Base-by-base conservation (phyloP, 2,329 filamentous ascomycete genomes). In the Stagonosporopsis cucurbitacearum region DNA sequence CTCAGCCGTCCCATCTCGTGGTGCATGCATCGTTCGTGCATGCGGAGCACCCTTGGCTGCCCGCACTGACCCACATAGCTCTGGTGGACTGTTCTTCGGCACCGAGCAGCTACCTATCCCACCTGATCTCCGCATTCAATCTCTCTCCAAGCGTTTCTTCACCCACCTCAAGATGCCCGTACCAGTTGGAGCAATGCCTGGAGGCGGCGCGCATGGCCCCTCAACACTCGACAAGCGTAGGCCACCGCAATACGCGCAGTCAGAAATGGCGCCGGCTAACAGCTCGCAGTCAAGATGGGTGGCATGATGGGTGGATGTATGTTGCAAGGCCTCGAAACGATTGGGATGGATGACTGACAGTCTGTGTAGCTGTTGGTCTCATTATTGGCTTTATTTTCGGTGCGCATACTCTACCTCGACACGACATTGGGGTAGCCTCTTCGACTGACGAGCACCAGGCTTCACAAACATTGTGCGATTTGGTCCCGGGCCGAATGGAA, bases 321-420 rank as follows among this genome's bases (percentile, higher is more conserved):
- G 92, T 86, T 48, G 54, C 41, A 37, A 59, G 51, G 26, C 43
- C 39, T 12, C 20, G 23, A n/a, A 17, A 25, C 13, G 17, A 25
- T 22, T 15, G 22, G 44, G 23, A 49, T 19, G 20, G 26, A 26
- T 48, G 15, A 44, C 66, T 70, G 57, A 70, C 64, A 17, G n/a
- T 32, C 3, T 45, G 20, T n/a, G 44, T 48, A 98, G 95, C 92
- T 78, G 95, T 99, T 60, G 95, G 95, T 60, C 83, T 91, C 48
- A 96, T 96, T 75, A 97, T 99, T 79, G 95, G 95, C 63, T 98
- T 99, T 81, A 96, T 99, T 70, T 96, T 95, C 69, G 95, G 94
- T 96, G 82, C 46, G 82, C 69, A 51, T 33, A 7, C 28, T 20
- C 35, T 41, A 32, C 13, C 32, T 7, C 2, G 11, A 30, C 11